Evolutionary conservation across 495 filamentous ascomycete genomes (phyloP).

Genomic region (Trichoderma virens): DNA sequence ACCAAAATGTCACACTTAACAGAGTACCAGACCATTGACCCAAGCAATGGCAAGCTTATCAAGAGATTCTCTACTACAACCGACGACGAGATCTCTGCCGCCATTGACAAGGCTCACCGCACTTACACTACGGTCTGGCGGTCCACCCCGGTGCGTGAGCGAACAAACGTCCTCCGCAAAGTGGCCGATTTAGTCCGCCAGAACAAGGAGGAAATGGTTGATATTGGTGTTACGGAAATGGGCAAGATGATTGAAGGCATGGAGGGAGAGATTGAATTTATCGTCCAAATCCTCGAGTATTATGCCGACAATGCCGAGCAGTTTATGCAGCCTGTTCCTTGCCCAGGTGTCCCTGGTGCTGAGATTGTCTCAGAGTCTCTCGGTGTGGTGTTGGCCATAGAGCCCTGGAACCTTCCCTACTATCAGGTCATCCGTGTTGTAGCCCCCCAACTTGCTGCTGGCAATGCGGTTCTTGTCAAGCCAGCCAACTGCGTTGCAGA

Average conservation of each 20-base stretch:
- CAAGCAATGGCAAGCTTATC: background rate
- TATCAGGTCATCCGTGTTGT: constrained; percentile 29
- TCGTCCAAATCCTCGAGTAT: background rate
- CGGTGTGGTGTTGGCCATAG: constrained; percentile 32
- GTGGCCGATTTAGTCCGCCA: background rate
- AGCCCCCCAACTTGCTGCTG: constrained; percentile 38
- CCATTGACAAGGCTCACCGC: constrained; percentile 2
- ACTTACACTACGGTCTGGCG: background rate
- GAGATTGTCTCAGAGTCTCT: constrained; percentile 17
- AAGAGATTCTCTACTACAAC: background rate
- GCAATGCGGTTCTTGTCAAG: constrained; percentile 50
- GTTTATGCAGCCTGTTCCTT: background rate
- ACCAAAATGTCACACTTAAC: background rate
- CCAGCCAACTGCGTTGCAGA: constrained; percentile 72
- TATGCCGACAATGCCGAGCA: constrained; percentile 5
- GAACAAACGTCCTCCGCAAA: background rate
- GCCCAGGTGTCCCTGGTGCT: background rate
- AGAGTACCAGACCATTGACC: background rate
- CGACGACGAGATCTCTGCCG: constrained; percentile 1
- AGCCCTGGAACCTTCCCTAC: constrained; percentile 39
- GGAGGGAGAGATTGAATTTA: background rate
- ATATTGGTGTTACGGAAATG: background rate
- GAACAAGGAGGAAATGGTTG: background rate
- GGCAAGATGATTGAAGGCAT: constrained; percentile 2
- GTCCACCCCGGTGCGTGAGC: background rate